These are phyloP conservation scores for Ophiostoma angusticollis DNA, from an alignment of 2,329 filamentous ascomycete genomes.

Conservation along the genomic window DNA sequence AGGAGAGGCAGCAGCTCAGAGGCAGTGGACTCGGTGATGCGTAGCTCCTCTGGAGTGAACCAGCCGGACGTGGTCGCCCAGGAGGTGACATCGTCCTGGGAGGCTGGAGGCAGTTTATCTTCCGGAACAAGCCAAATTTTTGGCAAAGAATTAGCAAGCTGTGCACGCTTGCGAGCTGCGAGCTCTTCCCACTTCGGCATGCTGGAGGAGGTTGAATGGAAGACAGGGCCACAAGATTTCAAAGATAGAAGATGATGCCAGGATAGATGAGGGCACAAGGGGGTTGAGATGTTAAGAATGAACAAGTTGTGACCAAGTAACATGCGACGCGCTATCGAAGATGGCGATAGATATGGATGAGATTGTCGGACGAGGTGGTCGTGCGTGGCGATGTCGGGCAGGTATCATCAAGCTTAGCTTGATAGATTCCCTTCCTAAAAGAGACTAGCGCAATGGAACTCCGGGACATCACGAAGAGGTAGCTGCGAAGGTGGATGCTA, in stretches of 20 bases:
- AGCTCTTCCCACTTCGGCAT: constrained; percentile 27
- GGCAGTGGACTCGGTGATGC: constrained; percentile 24
- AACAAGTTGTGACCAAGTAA: no score
- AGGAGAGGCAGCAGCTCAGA: constrained; percentile 23
- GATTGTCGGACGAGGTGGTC: no score
- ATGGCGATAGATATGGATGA: no score
- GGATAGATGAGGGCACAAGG: no score
- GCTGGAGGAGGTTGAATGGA: neutral
- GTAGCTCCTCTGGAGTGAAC: constrained; percentile 35
- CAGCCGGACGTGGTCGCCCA: constrained; percentile 47
- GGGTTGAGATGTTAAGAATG: no score
- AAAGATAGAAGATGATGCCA: no score
- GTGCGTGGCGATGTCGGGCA: no score
- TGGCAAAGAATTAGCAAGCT: constrained; percentile 37
- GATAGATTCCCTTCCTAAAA: no score
- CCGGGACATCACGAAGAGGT: neutral
- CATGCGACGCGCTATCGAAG: no score
- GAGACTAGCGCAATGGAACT: neutral
- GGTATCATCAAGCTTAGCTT: no score
- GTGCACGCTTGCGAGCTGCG: constrained; percentile 29
- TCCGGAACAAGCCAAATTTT: constrained; percentile 43
- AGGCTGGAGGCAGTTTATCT: constrained; percentile 37
- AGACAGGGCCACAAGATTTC: no score
- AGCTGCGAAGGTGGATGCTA: neutral
- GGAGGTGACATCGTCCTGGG: constrained; percentile 40